Percentiles rank a stretch among this genome's conserved stretches.
Evolutionary conservation across 129 eudicot species (phyloP).

Genomic region (Flaveria brownii): DNA sequence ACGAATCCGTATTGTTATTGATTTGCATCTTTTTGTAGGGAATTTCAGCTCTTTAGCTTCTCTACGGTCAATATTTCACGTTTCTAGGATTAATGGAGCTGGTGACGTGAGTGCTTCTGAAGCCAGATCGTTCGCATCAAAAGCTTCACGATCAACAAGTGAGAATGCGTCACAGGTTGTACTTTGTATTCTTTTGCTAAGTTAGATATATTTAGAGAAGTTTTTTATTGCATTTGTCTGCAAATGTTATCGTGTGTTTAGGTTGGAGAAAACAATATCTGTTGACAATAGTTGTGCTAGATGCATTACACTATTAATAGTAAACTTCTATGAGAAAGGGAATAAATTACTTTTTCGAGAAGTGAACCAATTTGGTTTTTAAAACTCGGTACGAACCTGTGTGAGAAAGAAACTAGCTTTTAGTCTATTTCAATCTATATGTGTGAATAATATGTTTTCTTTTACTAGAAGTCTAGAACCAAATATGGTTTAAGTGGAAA

Average conservation of each 20-base stretch:
- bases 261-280: background rate
- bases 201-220: background rate
- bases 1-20: conserved; percentile 8
- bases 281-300: conserved; percentile 3
- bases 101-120: conserved; percentile 17
- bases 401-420: background rate
- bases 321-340: background rate
- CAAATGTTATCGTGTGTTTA: background rate
- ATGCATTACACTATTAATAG: background rate
- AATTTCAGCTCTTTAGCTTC: conserved; percentile 31
- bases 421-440: background rate
- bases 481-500: background rate
- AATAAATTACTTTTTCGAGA: background rate
- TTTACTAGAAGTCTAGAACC: background rate
- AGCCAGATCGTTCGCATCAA: conserved; percentile 65
- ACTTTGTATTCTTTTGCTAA: background rate
- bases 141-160: conserved; percentile 48
- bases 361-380: background rate
- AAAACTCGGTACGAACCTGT: background rate
- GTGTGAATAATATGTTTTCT: background rate
- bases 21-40: conserved; percentile 39
- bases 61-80: conserved; percentile 44
- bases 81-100: conserved; percentile 34
- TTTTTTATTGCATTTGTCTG: background rate
- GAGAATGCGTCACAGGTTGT: conserved; percentile 64